Evolutionary conservation across 2,329 filamentous ascomycete species (phyloP).

Genomic region (Elsinoe fawcettii): DNA sequence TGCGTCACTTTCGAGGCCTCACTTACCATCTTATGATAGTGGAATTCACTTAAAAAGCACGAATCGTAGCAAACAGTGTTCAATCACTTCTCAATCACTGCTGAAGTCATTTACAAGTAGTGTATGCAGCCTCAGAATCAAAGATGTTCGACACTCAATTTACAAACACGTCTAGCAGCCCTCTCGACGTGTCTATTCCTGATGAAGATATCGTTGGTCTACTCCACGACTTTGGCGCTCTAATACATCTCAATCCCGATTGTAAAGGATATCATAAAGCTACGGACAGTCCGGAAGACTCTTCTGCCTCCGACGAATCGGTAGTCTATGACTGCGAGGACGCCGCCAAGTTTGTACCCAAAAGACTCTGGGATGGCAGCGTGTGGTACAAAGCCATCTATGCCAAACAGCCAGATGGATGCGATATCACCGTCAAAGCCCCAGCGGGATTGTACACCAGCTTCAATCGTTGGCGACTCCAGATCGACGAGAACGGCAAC

Average conservation of each 20-base stretch:
- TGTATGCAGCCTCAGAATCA: background rate
- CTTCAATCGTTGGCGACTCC: constrained; percentile 28
- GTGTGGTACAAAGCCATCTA: constrained; percentile 29
- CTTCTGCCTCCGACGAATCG: constrained; percentile 16
- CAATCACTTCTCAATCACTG: no score
- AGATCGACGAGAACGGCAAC: constrained; percentile 16
- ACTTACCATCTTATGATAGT: background rate
- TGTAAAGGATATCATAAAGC: constrained; percentile 24
- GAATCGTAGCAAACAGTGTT: background rate
- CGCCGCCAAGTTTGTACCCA: constrained; percentile 31
- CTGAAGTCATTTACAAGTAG: no score
- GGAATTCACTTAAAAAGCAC: no score
- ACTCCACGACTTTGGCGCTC: constrained; percentile 29
- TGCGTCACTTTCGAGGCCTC: background rate
- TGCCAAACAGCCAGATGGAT: constrained; percentile 25
- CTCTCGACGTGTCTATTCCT: constrained; percentile 24
- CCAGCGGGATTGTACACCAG: constrained; percentile 28
- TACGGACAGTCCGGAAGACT: constrained; percentile 14
- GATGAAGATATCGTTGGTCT: constrained; percentile 23
- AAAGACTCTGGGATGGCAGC: constrained; percentile 27
- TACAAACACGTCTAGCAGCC: constrained; percentile 25
- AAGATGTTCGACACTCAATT: constrained; percentile 30
- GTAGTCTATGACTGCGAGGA: constrained; percentile 29
- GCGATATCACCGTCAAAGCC: constrained; percentile 30
- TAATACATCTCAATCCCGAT: constrained; percentile 28